Conservation (phyloP, 495 filamentous ascomycete genomes). For the Aspergillus conjunctus region DNA sequence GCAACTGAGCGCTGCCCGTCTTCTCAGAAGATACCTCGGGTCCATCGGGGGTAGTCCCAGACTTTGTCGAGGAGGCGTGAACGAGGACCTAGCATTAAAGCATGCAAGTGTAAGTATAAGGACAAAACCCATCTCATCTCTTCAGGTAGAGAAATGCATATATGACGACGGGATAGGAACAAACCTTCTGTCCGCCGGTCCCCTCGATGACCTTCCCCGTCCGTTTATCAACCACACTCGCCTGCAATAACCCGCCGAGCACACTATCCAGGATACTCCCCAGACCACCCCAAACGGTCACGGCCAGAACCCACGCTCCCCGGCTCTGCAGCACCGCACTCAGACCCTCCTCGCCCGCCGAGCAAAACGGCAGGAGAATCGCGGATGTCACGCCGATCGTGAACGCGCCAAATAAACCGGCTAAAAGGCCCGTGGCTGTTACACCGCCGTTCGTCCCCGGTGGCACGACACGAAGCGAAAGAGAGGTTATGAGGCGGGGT, state of each 20-base stretch:
- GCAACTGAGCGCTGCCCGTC: not conserved
- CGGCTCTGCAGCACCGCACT: constrained; percentile 51
- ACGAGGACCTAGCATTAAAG: constrained; percentile 39
- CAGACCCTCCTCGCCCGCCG: constrained; percentile 33
- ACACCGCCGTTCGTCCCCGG: constrained; percentile 93
- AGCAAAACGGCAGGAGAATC: constrained; percentile 70
- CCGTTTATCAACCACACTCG: constrained; percentile 80
- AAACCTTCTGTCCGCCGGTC: constrained; percentile 75
- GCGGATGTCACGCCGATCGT: constrained; percentile 67
- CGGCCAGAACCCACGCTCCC: constrained; percentile 55
- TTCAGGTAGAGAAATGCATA: not conserved
- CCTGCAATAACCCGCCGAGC: constrained; percentile 82
- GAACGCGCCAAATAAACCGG: constrained; percentile 74
- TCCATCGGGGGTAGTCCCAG: too few relatives aligned
- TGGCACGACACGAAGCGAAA: constrained; percentile 72
- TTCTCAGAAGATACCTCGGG: not conserved
- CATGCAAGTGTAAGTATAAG: too few relatives aligned
- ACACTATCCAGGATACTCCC: constrained; percentile 86
- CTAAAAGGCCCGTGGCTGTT: constrained; percentile 67
- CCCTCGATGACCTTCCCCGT: constrained; percentile 90
- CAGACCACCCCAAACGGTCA: constrained; percentile 70
- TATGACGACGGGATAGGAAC: constrained; percentile 11
- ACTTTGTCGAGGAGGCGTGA: constrained; percentile 28
- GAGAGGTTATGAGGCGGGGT: constrained; percentile 86
- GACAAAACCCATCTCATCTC: constrained; percentile 6